Percentiles rank a stretch among this genome's conserved stretches.
Evolutionary conservation across 2,329 filamentous ascomycete genomes (phyloP).

Genomic region (Fusarium tanahbumbuense): DNA sequence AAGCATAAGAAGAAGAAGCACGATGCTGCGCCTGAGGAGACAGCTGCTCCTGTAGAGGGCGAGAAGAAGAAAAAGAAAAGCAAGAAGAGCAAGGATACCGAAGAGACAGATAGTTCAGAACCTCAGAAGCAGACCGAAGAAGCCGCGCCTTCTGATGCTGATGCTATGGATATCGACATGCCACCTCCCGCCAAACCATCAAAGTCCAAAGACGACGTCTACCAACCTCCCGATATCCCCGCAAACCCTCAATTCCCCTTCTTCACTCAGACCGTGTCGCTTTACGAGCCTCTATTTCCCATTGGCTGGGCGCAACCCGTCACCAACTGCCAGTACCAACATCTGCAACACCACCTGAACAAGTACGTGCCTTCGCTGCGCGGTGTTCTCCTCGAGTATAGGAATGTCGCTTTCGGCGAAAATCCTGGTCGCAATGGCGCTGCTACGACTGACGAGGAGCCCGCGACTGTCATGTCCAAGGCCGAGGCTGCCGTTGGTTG

Average conservation of each 20-base stretch:
- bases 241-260: constrained; percentile 72
- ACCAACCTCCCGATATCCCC: constrained; percentile 55
- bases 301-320: constrained; percentile 76
- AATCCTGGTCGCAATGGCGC: constrained; percentile 62
- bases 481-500: constrained; percentile 90
- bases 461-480: constrained; percentile 63
- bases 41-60: constrained; percentile 23
- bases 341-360: constrained; percentile 79
- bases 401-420: constrained; percentile 74
- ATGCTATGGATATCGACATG: constrained; percentile 57
- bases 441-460: constrained; percentile 61
- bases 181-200: constrained; percentile 46
- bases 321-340: constrained; percentile 77
- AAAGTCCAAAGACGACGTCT: constrained; percentile 49
- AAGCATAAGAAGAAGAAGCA: constrained; percentile 51
- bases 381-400: constrained; percentile 81
- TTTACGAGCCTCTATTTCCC: constrained; percentile 82
- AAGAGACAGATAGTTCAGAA: constrained; percentile 32
- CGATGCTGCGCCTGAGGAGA: constrained; percentile 29
- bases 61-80: constrained; percentile 50
- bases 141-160: constrained; percentile 37
- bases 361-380: constrained; percentile 79
- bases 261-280: constrained; percentile 80
- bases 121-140: constrained; percentile 49
- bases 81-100: constrained; percentile 43